A percentile compares a stretch with the other conserved stretches of the same genome.
phyloP scores from a whole-genome alignment of 768 basidiomycete species.

The Mrakia hoshinonis region DNA sequence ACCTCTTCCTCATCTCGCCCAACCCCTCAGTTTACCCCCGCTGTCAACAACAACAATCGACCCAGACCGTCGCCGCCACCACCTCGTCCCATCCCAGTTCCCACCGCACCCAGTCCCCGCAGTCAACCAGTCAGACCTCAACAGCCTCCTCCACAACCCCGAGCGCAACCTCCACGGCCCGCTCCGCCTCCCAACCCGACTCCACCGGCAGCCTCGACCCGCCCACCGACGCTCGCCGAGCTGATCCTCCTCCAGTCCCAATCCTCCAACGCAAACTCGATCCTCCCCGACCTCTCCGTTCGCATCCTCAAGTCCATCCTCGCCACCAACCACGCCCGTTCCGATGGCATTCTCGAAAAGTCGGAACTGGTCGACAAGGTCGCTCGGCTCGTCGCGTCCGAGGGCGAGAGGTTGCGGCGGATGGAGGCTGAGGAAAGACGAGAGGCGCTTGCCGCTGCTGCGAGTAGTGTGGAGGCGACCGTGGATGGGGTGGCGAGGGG shows the following conservation, averaged over 20 bases:
- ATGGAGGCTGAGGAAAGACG: constrained; percentile 14
- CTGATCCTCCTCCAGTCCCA: constrained; percentile 27
- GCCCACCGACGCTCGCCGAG: constrained; percentile 14
- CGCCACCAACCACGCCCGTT: constrained; percentile 51
- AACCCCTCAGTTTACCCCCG: constrained; percentile 38
- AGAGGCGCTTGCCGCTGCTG: not conserved
- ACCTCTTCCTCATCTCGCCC: constrained; percentile 37
- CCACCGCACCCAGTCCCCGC: constrained; percentile 53
- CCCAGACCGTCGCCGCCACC: constrained; percentile 49
- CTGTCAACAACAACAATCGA: constrained; percentile 35
- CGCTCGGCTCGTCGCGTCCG: not conserved
- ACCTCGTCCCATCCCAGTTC: constrained; percentile 54
- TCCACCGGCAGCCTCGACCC: constrained; percentile 51
- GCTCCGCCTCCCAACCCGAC: constrained; percentile 45
- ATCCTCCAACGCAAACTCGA: not conserved
- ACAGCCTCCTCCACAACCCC: constrained; percentile 72
- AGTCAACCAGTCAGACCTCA: constrained; percentile 51
- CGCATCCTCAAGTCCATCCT: constrained; percentile 51
- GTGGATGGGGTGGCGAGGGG: not conserved
- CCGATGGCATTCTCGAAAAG: constrained; percentile 51
- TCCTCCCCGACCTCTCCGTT: constrained; percentile 53
- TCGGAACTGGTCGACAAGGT: constrained; percentile 24
- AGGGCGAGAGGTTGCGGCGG: constrained; percentile 12
- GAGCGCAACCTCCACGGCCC: constrained; percentile 59
- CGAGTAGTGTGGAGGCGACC: not conserved